Base-by-base conservation (phyloP, 164 flowering plant species). In the Magnolia officinalis region DNA sequence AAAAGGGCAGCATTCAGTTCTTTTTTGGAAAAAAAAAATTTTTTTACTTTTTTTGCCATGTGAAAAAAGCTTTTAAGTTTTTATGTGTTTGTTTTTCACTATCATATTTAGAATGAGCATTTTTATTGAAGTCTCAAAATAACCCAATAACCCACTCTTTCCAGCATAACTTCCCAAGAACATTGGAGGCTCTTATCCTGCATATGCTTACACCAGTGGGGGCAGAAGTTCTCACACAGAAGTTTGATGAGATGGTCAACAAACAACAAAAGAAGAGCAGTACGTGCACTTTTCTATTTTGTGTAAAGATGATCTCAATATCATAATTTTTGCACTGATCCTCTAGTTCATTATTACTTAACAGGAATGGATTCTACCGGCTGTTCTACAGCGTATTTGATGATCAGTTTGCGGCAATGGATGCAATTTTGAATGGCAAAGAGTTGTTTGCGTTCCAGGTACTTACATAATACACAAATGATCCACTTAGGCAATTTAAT, bases 101-200 rank as follows among this genome's bases (percentile, higher is more conserved):
- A 55, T 55, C 18, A 55, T 55, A 55, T 16, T 11, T 16, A 55
- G 61, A 55, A 55, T 3, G 13, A 55, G 16, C 18, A 55, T 16
- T 3, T 3, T 55, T 2, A 55, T 55, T 55, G 61, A 2, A 11
- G 18, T 55, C 61, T 55, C 61, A 55, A 2, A 55, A 55, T 55
- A 55, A 11, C 18, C 61, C 45, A 8, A 18, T 73, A 58, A 20
- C 10, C 59, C 6, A 23, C 49, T 77, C 8, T 74, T 83, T 83
- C 67, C 89, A 96, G 99, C 87, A 84, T 63, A 85, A 90, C 70
- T 96, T 96, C 77, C 99, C 98, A 16, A 94, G 97, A 85, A 93
- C 98, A 67, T 82, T 94, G 83, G 98, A 96, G 84, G 92, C 90
- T 78, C 83, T 93, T 31, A 79, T 96, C 71, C 78, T 93, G 79